Base-by-base conservation (phyloP, 352 stramenopile species). In the Phytophthora agathidicida region DNA sequence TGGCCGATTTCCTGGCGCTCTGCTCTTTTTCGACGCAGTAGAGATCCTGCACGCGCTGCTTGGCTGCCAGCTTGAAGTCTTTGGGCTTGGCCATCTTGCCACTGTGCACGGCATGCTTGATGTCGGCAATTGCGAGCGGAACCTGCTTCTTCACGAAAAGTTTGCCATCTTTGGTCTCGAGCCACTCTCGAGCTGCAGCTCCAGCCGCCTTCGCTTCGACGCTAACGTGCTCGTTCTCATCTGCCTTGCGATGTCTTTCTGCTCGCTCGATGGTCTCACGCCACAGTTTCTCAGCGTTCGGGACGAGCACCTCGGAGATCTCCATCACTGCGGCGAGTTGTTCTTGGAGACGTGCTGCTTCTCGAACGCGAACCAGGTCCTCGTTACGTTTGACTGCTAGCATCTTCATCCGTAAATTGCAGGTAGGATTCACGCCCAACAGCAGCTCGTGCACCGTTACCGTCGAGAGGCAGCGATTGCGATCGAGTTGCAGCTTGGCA, bases 161-260 rank as follows among this genome's bases (percentile, higher is more conserved):
- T 42, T 88, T 86, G 37, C 77, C 83, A 1, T 91, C 79, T 37
- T 88, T 91, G 3, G 72, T 74, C 14, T 85, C 73, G 5, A 93
- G 63, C 80, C 79, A 91, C n/a, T 68, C 39, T 0, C 43, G 48
- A 22, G 63, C 57, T 2, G 38, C 32, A 53, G 49, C 31, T 30
- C 14, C 33, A 35, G 45, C 50, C 8, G 41, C 39, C n/a, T 83
- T 48, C 7, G 71, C 54, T 17, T 77, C 77, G 5, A 44, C 37
- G 7, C 52, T 26, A 7, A 76, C 63, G 32, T 75, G 26, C n/a
- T 68, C 60, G 6, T 60, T 37, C 56, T 90, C 80, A 3, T 68
- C 59, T 0, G 56, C 37, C 23, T 74, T 70, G 10, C 79, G 77
- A 13, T 55, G 46, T 17, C 17, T 53, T 28, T 90, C 75, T 0